Conservation (phyloP, 768 basidiomycete species). For the Infundibulicybe gibba region DNA sequence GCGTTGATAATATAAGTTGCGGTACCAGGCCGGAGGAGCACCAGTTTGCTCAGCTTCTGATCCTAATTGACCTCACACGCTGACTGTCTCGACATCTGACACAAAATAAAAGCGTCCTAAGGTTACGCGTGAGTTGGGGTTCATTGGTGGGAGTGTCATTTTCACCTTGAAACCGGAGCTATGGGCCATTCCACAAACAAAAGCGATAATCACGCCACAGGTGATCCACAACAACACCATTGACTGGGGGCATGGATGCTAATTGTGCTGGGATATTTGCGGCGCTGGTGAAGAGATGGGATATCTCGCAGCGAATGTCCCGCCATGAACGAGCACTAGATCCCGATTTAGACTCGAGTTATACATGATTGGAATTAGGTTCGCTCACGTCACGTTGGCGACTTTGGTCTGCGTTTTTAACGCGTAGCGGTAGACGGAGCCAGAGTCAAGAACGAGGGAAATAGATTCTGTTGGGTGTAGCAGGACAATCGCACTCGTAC, state of each 20-base stretch:
- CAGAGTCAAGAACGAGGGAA: constrained; percentile 66
- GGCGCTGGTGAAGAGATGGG: constrained; percentile 50
- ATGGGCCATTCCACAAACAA: constrained; percentile 56
- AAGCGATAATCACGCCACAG: constrained; percentile 67
- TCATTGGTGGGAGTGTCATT: not conserved
- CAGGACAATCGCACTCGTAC: constrained; percentile 48
- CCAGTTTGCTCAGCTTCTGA: no score
- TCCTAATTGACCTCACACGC: no score
- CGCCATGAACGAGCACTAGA: constrained; percentile 63
- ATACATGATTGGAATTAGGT: constrained; percentile 4
- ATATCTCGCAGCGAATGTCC: constrained; percentile 57
- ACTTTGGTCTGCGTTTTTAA: constrained; percentile 64
- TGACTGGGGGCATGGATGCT: constrained; percentile 26
- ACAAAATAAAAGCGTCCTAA: no score
- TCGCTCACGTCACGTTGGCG: constrained; percentile 63
- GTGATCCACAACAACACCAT: constrained; percentile 61
- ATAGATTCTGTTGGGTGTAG: constrained; percentile 62
- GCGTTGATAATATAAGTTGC: no score
- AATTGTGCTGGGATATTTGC: constrained; percentile 12
- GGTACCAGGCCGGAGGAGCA: no score
- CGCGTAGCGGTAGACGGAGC: constrained; percentile 65
- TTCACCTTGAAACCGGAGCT: constrained; percentile 1
- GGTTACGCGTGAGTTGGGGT: not conserved
- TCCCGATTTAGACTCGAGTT: not conserved
- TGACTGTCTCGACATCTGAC: no score